Conservation (phyloP, 2,329 filamentous ascomycete genomes). For the Huntiella abstrusa region DNA sequence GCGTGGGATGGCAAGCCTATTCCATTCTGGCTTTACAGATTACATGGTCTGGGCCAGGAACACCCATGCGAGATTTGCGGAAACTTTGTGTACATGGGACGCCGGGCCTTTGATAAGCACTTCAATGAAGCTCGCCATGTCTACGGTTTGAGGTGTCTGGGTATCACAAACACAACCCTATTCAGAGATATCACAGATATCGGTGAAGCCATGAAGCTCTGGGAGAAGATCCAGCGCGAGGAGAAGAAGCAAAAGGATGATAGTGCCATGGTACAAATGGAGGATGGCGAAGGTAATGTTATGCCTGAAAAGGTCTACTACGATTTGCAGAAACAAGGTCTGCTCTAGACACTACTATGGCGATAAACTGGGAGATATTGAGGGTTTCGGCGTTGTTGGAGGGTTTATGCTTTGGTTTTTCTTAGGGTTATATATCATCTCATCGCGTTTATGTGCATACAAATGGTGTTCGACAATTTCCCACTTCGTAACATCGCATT, state of each 20-base stretch:
- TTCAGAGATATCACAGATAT: slow-evolving; percentile 92
- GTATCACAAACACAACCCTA: slow-evolving; percentile 75
- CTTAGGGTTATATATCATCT: slow-evolving; percentile 6
- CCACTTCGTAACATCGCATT: not conserved
- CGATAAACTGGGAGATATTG: slow-evolving; percentile 2
- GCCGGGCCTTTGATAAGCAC: slow-evolving; percentile 92
- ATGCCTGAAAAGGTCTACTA: slow-evolving; percentile 99
- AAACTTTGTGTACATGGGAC: slow-evolving; percentile 97
- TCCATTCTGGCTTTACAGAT: slow-evolving; percentile 94
- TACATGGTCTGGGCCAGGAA: slow-evolving; percentile 87
- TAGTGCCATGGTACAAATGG: slow-evolving; percentile 90
- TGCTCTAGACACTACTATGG: slow-evolving; percentile 33
- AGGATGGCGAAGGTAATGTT: slow-evolving; percentile 90
- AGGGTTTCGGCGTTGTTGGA: slow-evolving; percentile 1
- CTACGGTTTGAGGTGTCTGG: slow-evolving; percentile 81
- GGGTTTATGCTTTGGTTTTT: slow-evolving; percentile 1
- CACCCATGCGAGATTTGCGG: slow-evolving; percentile 94
- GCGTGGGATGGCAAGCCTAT: slow-evolving; percentile 99
- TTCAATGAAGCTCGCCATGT: slow-evolving; percentile 90
- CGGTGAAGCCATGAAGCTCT: slow-evolving; percentile 69
- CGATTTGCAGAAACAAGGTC: slow-evolving; percentile 80
- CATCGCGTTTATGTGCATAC: not conserved
- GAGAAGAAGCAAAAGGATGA: slow-evolving; percentile 61
- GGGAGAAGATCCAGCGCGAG: slow-evolving; percentile 83
- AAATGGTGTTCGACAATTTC: not conserved